Conservation (phyloP, 768 basidiomycete species). For the Exidia glandulosa region DNA sequence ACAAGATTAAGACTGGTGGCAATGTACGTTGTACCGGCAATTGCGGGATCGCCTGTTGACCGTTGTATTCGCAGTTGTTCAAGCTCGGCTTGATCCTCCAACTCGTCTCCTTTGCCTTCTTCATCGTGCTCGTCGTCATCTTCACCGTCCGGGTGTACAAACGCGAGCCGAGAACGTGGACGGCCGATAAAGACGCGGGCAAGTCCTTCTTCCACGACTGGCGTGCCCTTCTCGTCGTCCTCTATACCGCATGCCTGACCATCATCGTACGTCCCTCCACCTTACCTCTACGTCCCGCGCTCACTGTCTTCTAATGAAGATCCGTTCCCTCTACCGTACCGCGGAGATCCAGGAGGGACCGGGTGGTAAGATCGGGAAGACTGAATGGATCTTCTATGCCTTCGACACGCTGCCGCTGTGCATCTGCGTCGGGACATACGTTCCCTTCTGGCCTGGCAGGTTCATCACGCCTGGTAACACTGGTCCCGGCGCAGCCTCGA, state of each 20-base stretch:
- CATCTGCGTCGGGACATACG: slow-evolving; percentile 44
- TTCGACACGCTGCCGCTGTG: slow-evolving; percentile 59
- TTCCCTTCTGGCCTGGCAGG: slow-evolving; percentile 56
- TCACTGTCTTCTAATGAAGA: slow-evolving; percentile 6
- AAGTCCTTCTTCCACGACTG: slow-evolving; percentile 45
- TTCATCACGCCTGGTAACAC: slow-evolving; percentile 9
- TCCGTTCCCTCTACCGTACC: slow-evolving; percentile 25
- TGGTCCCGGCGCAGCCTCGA: neutral
- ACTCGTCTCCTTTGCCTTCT: slow-evolving; percentile 38
- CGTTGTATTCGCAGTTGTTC: slow-evolving; percentile 29
- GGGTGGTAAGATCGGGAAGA: slow-evolving; percentile 40
- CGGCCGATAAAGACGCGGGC: slow-evolving; percentile 15
- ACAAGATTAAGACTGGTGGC: neutral
- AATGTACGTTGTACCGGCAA: neutral
- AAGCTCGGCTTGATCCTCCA: slow-evolving; percentile 47
- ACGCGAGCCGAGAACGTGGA: slow-evolving; percentile 30
- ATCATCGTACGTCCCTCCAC: slow-evolving; percentile 38
- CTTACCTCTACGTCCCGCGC: neutral
- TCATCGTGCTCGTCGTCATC: slow-evolving; percentile 33
- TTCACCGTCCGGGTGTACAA: slow-evolving; percentile 40
- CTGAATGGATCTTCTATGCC: slow-evolving; percentile 53
- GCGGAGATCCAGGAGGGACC: slow-evolving; percentile 54
- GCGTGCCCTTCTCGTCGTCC: slow-evolving; percentile 40
- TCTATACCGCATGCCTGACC: slow-evolving; percentile 46
- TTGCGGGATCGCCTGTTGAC: neutral